Evolutionary conservation across 805 yeast genomes (phyloP).

Genomic region (Starmerella floris): DNA sequence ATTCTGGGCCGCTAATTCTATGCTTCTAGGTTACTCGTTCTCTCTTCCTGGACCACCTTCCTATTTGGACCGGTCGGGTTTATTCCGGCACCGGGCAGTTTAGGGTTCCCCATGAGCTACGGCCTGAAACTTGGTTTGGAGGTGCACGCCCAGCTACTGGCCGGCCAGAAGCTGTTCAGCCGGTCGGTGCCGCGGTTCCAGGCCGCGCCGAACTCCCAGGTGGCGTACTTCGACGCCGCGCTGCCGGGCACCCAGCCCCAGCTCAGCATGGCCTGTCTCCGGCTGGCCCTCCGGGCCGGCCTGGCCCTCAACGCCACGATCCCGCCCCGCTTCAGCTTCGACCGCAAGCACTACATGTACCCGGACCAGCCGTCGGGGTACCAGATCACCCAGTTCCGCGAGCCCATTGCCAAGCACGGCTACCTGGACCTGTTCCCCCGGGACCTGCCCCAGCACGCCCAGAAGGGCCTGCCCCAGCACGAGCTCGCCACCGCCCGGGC

Average conservation of each 20-base stretch:
- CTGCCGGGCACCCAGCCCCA: conserved; percentile 88
- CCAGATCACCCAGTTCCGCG: conserved; percentile 82
- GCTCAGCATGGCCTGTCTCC: conserved; percentile 60
- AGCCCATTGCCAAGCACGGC: conserved; percentile 68
- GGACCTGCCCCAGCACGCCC: conserved; percentile 33
- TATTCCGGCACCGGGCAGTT: no score
- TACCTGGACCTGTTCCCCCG: conserved; percentile 34
- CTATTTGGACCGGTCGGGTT: no score
- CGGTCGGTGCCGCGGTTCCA: conserved; percentile 26
- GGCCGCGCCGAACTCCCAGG: conserved; percentile 51
- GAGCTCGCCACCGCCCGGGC: not conserved
- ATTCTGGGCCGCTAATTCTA: no score
- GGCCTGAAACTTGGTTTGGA: conserved; percentile 75
- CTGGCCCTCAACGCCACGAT: conserved; percentile 51
- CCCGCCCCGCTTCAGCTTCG: conserved; percentile 51
- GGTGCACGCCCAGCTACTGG: conserved; percentile 78
- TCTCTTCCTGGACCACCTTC: no score
- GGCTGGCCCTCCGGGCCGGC: conserved; percentile 60
- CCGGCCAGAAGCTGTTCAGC: conserved; percentile 66
- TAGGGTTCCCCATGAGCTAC: conserved; percentile 9
- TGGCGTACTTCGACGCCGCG: conserved; percentile 70
- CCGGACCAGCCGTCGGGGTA: conserved; percentile 95
- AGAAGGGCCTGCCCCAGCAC: conserved; percentile 1
- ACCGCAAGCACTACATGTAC: conserved; percentile 89
- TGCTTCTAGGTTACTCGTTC: no score